Percentiles rank a stretch among this genome's conserved stretches.
Evolutionary conservation across 2,329 filamentous ascomycete species (phyloP).

Genomic region (Ceratocystis harringtonii): DNA sequence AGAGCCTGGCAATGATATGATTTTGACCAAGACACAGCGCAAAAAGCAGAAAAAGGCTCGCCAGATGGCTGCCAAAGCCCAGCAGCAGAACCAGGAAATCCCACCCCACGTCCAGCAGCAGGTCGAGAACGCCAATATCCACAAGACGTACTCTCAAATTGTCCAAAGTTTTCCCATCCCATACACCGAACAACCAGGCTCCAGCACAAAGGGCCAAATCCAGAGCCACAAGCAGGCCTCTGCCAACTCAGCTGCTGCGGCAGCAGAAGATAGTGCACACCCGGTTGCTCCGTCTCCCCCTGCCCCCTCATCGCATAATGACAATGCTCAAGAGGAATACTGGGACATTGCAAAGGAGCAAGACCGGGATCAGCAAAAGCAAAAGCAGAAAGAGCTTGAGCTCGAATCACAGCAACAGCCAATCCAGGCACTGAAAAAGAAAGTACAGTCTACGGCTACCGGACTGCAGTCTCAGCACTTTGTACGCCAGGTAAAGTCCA

Average conservation of each 20-base stretch:
- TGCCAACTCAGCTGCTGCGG: not conserved
- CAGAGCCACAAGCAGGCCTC: not conserved
- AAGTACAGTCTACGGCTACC: not conserved
- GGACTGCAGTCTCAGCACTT: conserved; percentile 1
- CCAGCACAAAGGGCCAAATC: not conserved
- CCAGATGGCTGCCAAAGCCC: not conserved
- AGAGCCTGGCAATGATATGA: not conserved
- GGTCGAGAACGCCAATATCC: not conserved
- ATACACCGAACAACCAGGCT: not conserved
- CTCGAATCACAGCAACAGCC: not conserved
- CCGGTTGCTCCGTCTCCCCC: conserved; percentile 1
- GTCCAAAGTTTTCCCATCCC: not conserved
- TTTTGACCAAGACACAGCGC: not conserved
- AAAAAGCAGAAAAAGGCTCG: conserved; percentile 7
- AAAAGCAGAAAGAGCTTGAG: not conserved
- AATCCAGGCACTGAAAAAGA: not conserved
- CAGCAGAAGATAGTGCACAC: conserved; percentile 5
- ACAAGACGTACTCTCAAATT: not conserved
- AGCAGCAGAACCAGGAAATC: not conserved
- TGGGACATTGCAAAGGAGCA: conserved; percentile 1
- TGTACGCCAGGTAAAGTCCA: not conserved
- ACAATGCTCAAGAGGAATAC: conserved; percentile 3
- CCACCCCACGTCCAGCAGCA: conserved; percentile 2
- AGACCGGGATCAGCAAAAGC: not conserved
- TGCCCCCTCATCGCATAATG: not conserved